Evolutionary conservation across 306 rosid genomes (phyloP), one percentile per base, ranked within the genome.

Genomic region (Notholithocarpus densiflorus): DNA sequence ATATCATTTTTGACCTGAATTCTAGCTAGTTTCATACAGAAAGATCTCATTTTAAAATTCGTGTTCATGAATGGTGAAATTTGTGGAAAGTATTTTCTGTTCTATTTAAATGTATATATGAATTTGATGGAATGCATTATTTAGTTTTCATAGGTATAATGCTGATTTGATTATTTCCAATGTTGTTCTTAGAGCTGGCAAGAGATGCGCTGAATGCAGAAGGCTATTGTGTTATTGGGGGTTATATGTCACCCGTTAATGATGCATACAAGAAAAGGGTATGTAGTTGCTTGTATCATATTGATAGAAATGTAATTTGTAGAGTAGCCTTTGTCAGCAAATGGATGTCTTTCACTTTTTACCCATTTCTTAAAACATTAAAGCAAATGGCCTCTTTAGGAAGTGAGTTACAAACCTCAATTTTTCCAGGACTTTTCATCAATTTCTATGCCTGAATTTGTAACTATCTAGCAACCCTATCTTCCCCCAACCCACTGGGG

Each of bases 241-340:
- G 87, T 78, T 95, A 93, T 76, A 84, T 93, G 90, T 95, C 97
- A 56, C 97, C 98, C 52, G 99, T 95, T 82, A 95, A 95, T 82
- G 93, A 91, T 83, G 97, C 98, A 34, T 95, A 93, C 91, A 84
- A 93, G 82, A 95, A 93, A 88, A 86, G 48, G 92, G 99, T 95
- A 89, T 55, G 83, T 51, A 9, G 66, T 54, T 70, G 17, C 68
- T 20, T 57, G 27, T 34, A 79, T 69, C 75, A 19, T 40, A 29
- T 31, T 5, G 40, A n/a, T 51, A 69, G 79, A 73, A 54, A 23
- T 34, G 0, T 71, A 4, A 45, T 18, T 65, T 65, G n/a, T 71
- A 34, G 55, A 76, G 32, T 15, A 70, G 26, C 32, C 34, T 71
- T 32, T 57, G 68, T 81, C 27, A 12, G 68, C 40, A 48, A n/a